phyloP scores from a whole-genome alignment of 495 filamentous ascomycete genomes.

The Lichina pygmaea region DNA sequence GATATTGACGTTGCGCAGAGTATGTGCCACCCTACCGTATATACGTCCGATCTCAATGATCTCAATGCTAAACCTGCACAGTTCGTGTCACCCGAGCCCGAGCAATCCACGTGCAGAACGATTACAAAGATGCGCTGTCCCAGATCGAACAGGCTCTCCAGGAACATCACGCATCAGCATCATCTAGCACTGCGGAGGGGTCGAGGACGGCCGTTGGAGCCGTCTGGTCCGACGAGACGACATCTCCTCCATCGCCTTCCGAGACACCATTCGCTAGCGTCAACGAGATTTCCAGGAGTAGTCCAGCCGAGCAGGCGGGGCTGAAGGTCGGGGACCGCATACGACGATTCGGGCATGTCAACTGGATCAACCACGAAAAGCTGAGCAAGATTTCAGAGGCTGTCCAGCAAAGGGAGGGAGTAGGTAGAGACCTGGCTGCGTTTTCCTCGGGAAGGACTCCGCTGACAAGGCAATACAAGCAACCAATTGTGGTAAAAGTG shows the following conservation, averaged over 20 bases:
- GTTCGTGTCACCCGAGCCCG: conserved; percentile 75
- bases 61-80: conserved; percentile 9
- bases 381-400: conserved; percentile 61
- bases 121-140: conserved; percentile 73
- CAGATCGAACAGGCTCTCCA: conserved; percentile 62
- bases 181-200: conserved; percentile 3
- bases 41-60: not conserved
- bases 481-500: conserved; percentile 42
- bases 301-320: conserved; percentile 66
- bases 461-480: conserved; percentile 15
- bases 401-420: conserved; percentile 72
- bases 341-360: conserved; percentile 56
- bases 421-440: conserved; percentile 19
- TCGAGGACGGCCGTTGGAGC: conserved; percentile 8
- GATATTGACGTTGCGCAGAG: conserved; percentile 93
- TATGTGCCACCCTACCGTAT: conserved; percentile 14
- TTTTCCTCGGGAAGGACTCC: not conserved
- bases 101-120: conserved; percentile 74
- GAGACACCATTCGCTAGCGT: conserved; percentile 72
- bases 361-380: conserved; percentile 60
- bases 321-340: conserved; percentile 63
- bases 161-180: conserved; percentile 33
- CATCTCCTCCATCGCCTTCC: conserved; percentile 15
- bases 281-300: conserved; percentile 50
- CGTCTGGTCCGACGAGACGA: conserved; percentile 7